A percentile compares a stretch with the other conserved stretches of the same genome.
These are phyloP conservation scores for Lipomyces sp. DNA, from an alignment of 805 yeast genomes.

Conservation along the genomic window DNA sequence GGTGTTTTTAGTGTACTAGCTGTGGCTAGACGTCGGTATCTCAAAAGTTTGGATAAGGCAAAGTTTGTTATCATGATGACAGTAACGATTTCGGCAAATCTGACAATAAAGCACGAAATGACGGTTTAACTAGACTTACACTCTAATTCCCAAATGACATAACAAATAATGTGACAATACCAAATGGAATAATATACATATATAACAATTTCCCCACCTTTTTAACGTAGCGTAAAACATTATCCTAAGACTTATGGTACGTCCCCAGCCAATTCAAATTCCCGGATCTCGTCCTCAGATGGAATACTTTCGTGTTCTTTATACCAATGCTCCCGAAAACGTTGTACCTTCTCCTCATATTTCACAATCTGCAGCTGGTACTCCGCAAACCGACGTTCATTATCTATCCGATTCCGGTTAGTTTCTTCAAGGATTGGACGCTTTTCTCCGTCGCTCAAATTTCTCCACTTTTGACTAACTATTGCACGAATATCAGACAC, in stretches of 20 bases:
- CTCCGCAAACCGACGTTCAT: constrained; percentile 26
- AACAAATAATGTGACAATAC: not conserved
- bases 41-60: not conserved
- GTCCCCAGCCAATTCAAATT: constrained; percentile 22
- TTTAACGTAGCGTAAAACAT: not conserved
- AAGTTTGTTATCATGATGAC: not conserved
- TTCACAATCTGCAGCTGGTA: constrained; percentile 38
- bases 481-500: constrained; percentile 50
- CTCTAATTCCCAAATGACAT: not conserved
- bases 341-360: constrained; percentile 48
- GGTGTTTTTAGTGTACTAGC: not conserved
- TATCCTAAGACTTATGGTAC: constrained; percentile 8
- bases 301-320: constrained; percentile 46
- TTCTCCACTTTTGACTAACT: constrained; percentile 51
- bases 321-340: constrained; percentile 48
- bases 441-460: constrained; percentile 46
- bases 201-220: not conserved
- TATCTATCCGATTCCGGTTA: constrained; percentile 34
- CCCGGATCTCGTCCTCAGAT: constrained; percentile 40
- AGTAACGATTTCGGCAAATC: not conserved
- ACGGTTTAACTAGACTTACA: not conserved
- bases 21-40: not conserved
- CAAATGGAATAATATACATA: constrained; percentile 8
- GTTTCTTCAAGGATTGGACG: constrained; percentile 40
- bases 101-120: not conserved